Base-by-base conservation (phyloP, 495 filamentous ascomycete genomes). In the Tuber borchii region DNA sequence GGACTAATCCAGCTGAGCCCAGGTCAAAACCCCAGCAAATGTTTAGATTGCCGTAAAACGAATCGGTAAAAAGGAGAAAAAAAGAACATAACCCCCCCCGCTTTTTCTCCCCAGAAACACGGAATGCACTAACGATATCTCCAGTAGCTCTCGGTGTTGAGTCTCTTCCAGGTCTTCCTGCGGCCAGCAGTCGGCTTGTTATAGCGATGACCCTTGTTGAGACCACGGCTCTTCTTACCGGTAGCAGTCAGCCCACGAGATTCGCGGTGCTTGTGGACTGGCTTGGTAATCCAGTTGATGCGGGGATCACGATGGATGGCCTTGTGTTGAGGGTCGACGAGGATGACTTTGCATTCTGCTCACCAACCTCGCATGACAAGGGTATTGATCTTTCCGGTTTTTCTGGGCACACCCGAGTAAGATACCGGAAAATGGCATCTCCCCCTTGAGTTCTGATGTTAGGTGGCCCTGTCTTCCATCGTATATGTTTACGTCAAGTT, bases 181-280 rank as follows among this genome's bases (percentile, higher is more conserved):
- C 95, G 90, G 82, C 95, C 95, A 83, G 93, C 89, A 79, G 87
- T 88, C 84, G 96, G 98, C 89, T 99, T 97, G 92, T 94, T 97
- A 93, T 93, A 98, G 80, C 91, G 89, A 87, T 99, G 95, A 82
- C 95, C 95, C 89, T 97, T 97, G 91, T 93, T 94, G 87, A 98
- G 90, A 88, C 95, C 95, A 86, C 95, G 93, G 84, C 93, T 97
- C 88, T 95, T 94, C 93, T 99, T 99, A 89, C 95, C 95, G 75
- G 94, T 97, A 80, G 95, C 90, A 80, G 95, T 99, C 81, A 98
- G 92, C 85, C 95, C 95, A 85, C 95, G 93, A 83, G 89, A 87
- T 88, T 99, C 95, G 87, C 95, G 96, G 90, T 97, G 95, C 93
- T 99, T 99, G 92, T 99, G 95, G 80, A 98, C 96, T 76, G 96